A percentile compares a stretch with the other conserved stretches of the same genome.
Evolutionary conservation across 2,329 filamentous ascomycete genomes (phyloP).

Genomic region (Xenosphaeropsis pyriputrescens): DNA sequence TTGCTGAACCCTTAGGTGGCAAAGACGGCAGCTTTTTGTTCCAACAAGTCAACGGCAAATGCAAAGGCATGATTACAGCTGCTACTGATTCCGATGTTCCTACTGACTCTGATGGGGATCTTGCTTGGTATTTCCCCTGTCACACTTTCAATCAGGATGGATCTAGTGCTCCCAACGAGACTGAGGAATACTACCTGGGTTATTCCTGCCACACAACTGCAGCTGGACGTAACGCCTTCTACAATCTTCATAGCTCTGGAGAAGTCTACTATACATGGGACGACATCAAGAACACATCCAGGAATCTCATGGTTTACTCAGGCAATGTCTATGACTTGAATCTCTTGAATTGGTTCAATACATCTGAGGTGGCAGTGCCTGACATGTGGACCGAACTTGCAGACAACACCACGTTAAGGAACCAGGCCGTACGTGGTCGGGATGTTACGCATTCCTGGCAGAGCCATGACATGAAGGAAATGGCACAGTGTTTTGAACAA

Average conservation of each 20-base stretch:
- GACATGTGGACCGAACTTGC: constrained; percentile 67
- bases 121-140: constrained; percentile 98
- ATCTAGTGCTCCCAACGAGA: constrained; percentile 61
- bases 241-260: constrained; percentile 53
- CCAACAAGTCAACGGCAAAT: constrained; percentile 95
- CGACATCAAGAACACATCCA: constrained; percentile 74
- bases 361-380: constrained; percentile 61
- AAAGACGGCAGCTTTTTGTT: constrained; percentile 94
- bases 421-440: constrained; percentile 57
- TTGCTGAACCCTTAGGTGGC: constrained; percentile 71
- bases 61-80: constrained; percentile 75
- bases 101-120: constrained; percentile 53
- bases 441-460: constrained; percentile 87
- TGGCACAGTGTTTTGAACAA: constrained; percentile 78
- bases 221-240: constrained; percentile 58
- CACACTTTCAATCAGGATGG: constrained; percentile 86
- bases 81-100: constrained; percentile 63
- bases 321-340: constrained; percentile 86
- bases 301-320: constrained; percentile 89
- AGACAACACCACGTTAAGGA: constrained; percentile 43
- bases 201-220: constrained; percentile 78
- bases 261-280: constrained; percentile 97
- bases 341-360: constrained; percentile 82
- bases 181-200: constrained; percentile 63
- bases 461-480: constrained; percentile 59